Percentiles rank a stretch among this genome's conserved stretches.
Conservation (phyloP, 148 eudicot species). For the Beta vulgaris region DNA sequence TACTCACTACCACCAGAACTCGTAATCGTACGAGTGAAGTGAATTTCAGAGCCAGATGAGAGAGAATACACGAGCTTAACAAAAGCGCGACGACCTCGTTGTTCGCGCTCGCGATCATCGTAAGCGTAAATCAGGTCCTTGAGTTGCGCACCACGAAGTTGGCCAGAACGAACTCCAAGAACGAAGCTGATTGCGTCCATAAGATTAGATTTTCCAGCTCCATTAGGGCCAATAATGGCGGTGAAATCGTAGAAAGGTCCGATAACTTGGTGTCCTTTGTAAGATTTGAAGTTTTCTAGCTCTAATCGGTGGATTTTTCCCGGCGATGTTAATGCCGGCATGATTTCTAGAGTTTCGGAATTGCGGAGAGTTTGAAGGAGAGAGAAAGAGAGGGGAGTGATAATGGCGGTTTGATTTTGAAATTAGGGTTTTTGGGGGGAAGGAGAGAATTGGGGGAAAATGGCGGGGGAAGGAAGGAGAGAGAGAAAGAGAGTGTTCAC, state of each 20-base stretch:
- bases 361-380: neutral
- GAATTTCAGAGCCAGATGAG: conserved; percentile 37
- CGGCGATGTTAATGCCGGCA: conserved; percentile 48
- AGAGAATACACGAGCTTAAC: conserved; percentile 73
- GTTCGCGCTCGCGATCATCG: conserved; percentile 69
- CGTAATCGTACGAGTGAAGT: conserved; percentile 63
- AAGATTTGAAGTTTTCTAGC: conserved; percentile 91
- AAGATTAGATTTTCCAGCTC: conserved; percentile 91
- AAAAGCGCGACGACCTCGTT: conserved; percentile 64
- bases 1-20: conserved; percentile 91
- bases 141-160: conserved; percentile 85
- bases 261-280: conserved; percentile 77
- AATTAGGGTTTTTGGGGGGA: conserved; percentile 3
- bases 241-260: conserved; percentile 94
- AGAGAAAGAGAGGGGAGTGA: neutral
- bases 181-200: conserved; percentile 99
- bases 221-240: conserved; percentile 97
- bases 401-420: neutral
- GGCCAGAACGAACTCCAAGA: conserved; percentile 81
- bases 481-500: neutral
- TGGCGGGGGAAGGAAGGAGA: conserved; percentile 23
- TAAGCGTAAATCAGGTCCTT: conserved; percentile 78
- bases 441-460: conserved; percentile 15
- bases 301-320: conserved; percentile 83
- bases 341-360: conserved; percentile 23